Evolutionary conservation across 345 rosid genomes (phyloP), one percentile per base, ranked within the genome.

Genomic region (Aethionema arabicum): DNA sequence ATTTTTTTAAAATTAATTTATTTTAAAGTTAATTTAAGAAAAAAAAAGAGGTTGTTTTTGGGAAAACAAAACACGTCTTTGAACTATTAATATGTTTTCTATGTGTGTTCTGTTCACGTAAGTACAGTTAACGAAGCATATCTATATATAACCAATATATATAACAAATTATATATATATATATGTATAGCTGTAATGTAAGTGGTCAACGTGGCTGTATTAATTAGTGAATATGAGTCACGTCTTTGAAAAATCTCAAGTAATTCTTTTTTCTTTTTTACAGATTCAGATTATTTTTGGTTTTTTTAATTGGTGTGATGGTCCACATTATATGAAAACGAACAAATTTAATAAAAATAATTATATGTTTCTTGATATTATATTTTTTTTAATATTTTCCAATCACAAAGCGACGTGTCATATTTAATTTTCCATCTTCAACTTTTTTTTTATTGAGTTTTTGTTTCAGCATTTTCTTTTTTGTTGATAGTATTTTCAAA

Each of bases 51-150:
- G 69, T 63, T 56, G 64, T 63, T 63, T 21, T 63, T 49, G 41
- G 37, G 45, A 49, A 41, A 70, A 70, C 54, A 63, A 56, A 63
- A 70, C 74, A 70, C 69, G 69, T 70, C 59, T 70, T 63, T 16
- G 69, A 40, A 33, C 46, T 69, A 41, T 56, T 21, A 21, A 55
- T 8, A 44, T 39, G 55, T 14, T n/a, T n/a, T 5, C 13, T 35
- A 35, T 35, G 38, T 10, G 37, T 32, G 63, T 70, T 56, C 59
- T 32, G 63, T 70, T 56, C 59, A 70, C 74, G 69, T 56, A 56
- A 70, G 64, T 70, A 49, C 69, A 62, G 58, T 62, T 62, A 69
- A 32, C 58, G 39, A 51, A 37, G 36, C 42, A 43, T 48, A 12
- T 40, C 4, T 40, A 40, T 40, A 40, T 40, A 40, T 40, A 9